Evolutionary conservation across 306 rosid species (phyloP).

Genomic region (Coriaria nepalensis): DNA sequence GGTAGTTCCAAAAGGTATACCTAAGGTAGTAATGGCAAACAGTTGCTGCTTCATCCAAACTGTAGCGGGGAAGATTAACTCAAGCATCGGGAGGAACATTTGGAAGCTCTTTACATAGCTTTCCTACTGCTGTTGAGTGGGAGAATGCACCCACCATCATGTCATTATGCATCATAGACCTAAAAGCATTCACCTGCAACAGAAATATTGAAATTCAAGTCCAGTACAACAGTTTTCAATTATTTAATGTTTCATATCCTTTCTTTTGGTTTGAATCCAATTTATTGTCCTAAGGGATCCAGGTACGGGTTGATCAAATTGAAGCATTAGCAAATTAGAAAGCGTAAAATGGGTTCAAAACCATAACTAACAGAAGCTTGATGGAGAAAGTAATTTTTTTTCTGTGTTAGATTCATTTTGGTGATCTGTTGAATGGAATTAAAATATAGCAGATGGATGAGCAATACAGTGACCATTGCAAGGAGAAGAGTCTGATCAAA

Average conservation of each 20-base stretch:
- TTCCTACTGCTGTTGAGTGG: conserved; percentile 95
- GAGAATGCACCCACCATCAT: conserved; percentile 99
- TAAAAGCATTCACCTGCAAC: conserved; percentile 87
- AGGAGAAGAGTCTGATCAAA: neutral
- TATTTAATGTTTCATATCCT: neutral
- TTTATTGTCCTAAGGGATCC: no score
- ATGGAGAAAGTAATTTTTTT: no score
- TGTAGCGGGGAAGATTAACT: conserved; percentile 60
- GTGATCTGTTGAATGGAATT: no score
- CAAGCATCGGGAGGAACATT: conserved; percentile 82
- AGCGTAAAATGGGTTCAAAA: no score
- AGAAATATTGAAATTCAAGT: neutral
- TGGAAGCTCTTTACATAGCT: conserved; percentile 79
- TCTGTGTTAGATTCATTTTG: no score
- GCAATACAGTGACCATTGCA: no score
- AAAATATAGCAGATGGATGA: no score
- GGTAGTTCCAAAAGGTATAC: conserved; percentile 23
- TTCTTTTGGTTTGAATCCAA: no score
- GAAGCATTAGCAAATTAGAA: no score
- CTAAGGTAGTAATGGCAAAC: conserved; percentile 81
- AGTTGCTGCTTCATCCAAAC: conserved; percentile 74
- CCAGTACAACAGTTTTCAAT: neutral
- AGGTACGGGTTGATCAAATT: no score
- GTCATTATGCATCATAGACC: conserved; percentile 75
- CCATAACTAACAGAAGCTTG: no score